Evolutionary conservation across 805 yeast genomes (phyloP).

Genomic region (Vanderwaltozyma verrucispora): DNA sequence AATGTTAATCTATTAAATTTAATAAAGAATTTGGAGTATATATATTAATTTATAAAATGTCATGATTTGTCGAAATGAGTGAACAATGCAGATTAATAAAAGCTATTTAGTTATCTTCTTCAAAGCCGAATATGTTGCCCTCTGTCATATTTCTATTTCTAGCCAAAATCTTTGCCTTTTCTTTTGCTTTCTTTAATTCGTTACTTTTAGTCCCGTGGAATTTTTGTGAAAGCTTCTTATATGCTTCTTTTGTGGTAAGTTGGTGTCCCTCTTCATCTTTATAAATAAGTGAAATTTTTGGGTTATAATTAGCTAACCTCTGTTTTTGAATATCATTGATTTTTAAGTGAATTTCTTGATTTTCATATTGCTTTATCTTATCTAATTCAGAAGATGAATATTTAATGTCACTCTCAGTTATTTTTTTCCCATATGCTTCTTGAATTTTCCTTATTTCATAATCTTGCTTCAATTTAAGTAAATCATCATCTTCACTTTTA

Average conservation of each 20-base stretch:
- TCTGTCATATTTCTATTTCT: slow-evolving; percentile 7
- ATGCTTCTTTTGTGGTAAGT: slow-evolving; percentile 59
- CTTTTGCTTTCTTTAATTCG: slow-evolving; percentile 17
- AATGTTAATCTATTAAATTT: too few species aligned
- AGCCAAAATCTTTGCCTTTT: slow-evolving; percentile 14
- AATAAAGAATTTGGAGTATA: too few species aligned
- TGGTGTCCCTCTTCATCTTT: slow-evolving; percentile 54
- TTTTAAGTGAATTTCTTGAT: slow-evolving; percentile 20
- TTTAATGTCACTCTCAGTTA: background rate
- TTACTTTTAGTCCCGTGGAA: slow-evolving; percentile 52
- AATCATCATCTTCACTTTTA: background rate
- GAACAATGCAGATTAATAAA: too few species aligned
- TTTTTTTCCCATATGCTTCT: slow-evolving; percentile 8
- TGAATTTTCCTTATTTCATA: slow-evolving; percentile 5
- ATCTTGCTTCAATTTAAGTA: slow-evolving; percentile 6
- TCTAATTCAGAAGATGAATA: slow-evolving; percentile 3
- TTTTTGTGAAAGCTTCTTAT: slow-evolving; percentile 62
- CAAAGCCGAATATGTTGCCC: background rate
- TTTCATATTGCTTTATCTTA: slow-evolving; percentile 10
- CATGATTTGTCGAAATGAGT: too few species aligned
- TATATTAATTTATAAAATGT: too few species aligned
- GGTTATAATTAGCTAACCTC: slow-evolving; percentile 32
- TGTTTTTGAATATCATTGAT: slow-evolving; percentile 21
- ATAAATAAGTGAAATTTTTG: slow-evolving; percentile 41
- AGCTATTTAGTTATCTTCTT: background rate